A percentile compares a stretch with the other conserved stretches of the same genome.
phyloP scores from a whole-genome alignment of 2,329 filamentous ascomycete species.

The Tothia fuscella region DNA sequence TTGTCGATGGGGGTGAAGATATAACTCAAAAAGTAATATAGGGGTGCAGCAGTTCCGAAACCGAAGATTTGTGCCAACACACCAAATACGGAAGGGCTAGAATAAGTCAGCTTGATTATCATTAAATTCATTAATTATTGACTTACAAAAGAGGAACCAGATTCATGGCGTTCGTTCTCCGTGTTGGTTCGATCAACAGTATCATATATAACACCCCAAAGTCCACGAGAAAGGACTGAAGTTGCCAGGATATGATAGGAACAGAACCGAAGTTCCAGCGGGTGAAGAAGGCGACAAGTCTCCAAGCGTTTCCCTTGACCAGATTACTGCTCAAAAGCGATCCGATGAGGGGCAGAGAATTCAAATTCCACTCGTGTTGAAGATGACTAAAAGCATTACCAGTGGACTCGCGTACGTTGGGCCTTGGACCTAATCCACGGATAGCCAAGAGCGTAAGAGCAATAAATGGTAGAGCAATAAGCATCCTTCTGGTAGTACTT shows the following conservation, averaged over 20 bases:
- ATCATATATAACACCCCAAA: constrained; percentile 18
- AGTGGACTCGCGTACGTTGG: not conserved
- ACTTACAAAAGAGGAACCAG: constrained; percentile 12
- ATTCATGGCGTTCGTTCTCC: constrained; percentile 20
- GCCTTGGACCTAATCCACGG: not conserved
- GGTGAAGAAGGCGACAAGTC: not conserved
- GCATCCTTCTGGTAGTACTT: not conserved
- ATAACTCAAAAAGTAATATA: constrained; percentile 29
- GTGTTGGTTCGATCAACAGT: constrained; percentile 19
- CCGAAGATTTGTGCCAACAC: constrained; percentile 12
- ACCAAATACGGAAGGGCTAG: not conserved
- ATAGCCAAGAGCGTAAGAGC: not conserved
- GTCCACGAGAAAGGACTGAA: not conserved
- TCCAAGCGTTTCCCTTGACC: not conserved
- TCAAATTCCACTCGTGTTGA: not conserved
- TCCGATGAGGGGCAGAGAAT: not conserved
- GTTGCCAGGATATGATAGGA: not conserved
- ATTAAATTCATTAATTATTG: not conserved
- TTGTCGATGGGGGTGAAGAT: constrained; percentile 22
- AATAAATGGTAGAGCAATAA: not conserved
- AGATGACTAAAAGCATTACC: not conserved
- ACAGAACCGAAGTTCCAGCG: too few species aligned
- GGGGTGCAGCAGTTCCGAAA: constrained; percentile 21
- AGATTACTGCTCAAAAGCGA: not conserved
- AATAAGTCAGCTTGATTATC: not conserved